Evolutionary conservation across 2,329 filamentous ascomycete genomes (phyloP).

Genomic region (Cladophialophora yegresii): DNA sequence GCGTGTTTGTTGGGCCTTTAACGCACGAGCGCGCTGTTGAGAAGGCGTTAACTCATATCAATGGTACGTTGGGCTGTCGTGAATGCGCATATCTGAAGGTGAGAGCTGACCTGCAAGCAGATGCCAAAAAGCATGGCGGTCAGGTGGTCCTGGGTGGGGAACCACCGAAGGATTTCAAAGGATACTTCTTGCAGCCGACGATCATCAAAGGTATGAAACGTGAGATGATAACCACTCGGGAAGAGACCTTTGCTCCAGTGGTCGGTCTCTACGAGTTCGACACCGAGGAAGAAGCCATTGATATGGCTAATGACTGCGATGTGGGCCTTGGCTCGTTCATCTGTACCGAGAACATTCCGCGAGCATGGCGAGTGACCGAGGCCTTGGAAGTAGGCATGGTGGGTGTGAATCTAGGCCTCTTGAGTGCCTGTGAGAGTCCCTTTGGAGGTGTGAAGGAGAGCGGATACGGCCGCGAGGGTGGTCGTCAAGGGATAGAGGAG

Average conservation of each 20-base stretch:
- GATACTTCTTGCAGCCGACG: constrained; percentile 37
- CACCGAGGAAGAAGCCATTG: constrained; percentile 61
- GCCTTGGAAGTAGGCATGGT: constrained; percentile 83
- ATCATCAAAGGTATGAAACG: constrained; percentile 37
- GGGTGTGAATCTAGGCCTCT: constrained; percentile 56
- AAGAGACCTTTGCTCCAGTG: constrained; percentile 61
- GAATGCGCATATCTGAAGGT: not conserved
- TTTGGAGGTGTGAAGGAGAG: constrained; percentile 41
- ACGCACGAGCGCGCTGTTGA: constrained; percentile 39
- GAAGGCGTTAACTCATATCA: constrained; percentile 36
- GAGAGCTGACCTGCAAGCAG: constrained; percentile 23
- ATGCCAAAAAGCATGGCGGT: constrained; percentile 38
- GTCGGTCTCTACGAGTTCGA: constrained; percentile 45
- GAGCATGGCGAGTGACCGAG: constrained; percentile 66
- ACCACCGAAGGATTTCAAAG: constrained; percentile 43
- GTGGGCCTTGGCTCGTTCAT: constrained; percentile 61
- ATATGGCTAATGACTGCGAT: constrained; percentile 56
- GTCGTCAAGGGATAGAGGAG: constrained; percentile 49
- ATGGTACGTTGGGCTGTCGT: constrained; percentile 27
- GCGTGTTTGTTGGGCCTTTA: constrained; percentile 75
- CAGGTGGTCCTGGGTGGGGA: constrained; percentile 38
- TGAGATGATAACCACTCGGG: constrained; percentile 48
- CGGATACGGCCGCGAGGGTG: constrained; percentile 56
- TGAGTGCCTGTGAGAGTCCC: constrained; percentile 31
- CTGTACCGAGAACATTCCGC: constrained; percentile 53